Evolutionary conservation across 192 early-diverging fungal genomes (phyloP).

Genomic region (Gaertneriomyces semiglobifer): DNA sequence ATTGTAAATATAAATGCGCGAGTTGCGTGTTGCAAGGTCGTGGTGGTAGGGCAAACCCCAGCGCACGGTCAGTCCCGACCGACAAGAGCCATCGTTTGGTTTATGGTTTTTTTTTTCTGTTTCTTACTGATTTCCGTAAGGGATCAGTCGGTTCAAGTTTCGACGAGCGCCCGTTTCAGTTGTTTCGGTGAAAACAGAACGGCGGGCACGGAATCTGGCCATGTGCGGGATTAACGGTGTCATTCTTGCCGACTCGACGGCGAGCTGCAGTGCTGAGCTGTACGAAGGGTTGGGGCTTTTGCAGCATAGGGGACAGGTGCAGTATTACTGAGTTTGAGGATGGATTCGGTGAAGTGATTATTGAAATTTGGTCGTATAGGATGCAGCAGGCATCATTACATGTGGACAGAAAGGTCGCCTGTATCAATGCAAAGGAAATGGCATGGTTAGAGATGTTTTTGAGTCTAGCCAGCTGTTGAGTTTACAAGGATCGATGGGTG

Average conservation of each 20-base stretch:
- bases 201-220: not conserved
- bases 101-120: too few species aligned
- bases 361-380: conserved; percentile 53
- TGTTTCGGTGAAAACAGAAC: too few species aligned
- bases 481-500: conserved; percentile 84
- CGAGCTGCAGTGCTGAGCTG: conserved; percentile 75
- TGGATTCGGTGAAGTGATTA: not conserved
- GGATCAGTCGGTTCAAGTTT: too few species aligned
- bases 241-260: conserved; percentile 73
- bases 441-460: conserved; percentile 99
- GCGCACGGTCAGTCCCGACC: too few species aligned
- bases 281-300: conserved; percentile 91
- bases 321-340: not conserved
- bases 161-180: too few species aligned
- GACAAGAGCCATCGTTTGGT: too few species aligned
- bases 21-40: too few species aligned
- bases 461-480: conserved; percentile 69
- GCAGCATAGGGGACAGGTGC: conserved; percentile 98
- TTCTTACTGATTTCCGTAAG: too few species aligned
- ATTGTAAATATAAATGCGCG: too few species aligned
- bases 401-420: conserved; percentile 94
- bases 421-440: conserved; percentile 98
- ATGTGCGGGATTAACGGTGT: conserved; percentile 92
- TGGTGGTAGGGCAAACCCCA: too few species aligned
- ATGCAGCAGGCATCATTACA: conserved; percentile 98